Conservation (phyloP, 2,329 filamentous ascomycete species). For the Alternaria gaisen region DNA sequence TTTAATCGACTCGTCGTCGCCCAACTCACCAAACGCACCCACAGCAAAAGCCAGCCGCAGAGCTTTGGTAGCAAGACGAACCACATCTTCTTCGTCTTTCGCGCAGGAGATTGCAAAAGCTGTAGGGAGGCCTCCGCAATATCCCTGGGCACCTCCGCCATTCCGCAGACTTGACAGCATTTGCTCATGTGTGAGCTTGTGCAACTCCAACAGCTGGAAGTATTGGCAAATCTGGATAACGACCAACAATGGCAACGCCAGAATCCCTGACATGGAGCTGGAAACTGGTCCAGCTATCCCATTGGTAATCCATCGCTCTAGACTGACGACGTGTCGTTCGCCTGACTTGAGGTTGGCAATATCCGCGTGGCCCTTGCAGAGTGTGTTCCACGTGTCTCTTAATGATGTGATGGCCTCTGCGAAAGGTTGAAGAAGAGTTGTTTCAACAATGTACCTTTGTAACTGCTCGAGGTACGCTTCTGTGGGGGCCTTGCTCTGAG, state of each 20-base stretch:
- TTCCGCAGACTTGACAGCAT: constrained; percentile 17
- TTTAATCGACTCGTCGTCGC: constrained; percentile 22
- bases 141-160: constrained; percentile 28
- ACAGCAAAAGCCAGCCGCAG: constrained; percentile 23
- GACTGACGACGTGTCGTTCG: constrained; percentile 14
- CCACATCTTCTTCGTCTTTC: constrained; percentile 24
- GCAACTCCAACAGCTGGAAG: constrained; percentile 27
- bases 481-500: constrained; percentile 32
- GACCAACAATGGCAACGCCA: constrained; percentile 29
- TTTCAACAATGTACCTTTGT: constrained; percentile 21
- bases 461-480: constrained; percentile 26
- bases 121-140: constrained; percentile 20
- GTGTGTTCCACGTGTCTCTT: constrained; percentile 13
- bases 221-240: constrained; percentile 34
- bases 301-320: constrained; percentile 21
- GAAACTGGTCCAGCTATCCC: constrained; percentile 25
- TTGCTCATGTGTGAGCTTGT: constrained; percentile 19
- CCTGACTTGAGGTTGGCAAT: constrained; percentile 16
- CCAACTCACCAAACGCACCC: constrained; percentile 22
- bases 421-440: constrained; percentile 8
- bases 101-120: constrained; percentile 25
- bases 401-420: constrained; percentile 13
- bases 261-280: constrained; percentile 21
- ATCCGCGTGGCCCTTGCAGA: constrained; percentile 12
- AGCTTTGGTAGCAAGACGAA: constrained; percentile 17